Conservation (phyloP, 2,329 filamentous ascomycete species). For the Myotisia sp. region DNA sequence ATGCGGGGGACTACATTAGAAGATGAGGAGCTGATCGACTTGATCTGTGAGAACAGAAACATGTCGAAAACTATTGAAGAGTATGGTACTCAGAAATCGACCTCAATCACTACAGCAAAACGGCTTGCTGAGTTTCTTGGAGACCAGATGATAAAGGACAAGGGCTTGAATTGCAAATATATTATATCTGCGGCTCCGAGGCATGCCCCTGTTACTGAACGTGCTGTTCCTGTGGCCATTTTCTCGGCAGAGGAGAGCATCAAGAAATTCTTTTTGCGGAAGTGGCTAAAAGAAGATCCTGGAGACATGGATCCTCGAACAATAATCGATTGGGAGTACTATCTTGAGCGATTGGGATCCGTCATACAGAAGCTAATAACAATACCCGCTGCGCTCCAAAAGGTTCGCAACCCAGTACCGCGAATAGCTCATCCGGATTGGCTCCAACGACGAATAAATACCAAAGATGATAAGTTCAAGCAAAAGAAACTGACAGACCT, state of each 20-base stretch:
- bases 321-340: constrained; percentile 94
- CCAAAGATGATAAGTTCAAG: constrained; percentile 94
- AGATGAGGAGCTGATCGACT: constrained; percentile 92
- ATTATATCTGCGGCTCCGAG: constrained; percentile 84
- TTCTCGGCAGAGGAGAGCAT: constrained; percentile 85
- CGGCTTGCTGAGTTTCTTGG: constrained; percentile 91
- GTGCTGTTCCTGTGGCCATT: constrained; percentile 88
- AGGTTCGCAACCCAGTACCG: constrained; percentile 85
- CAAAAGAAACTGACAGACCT: constrained; percentile 97
- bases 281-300: constrained; percentile 92
- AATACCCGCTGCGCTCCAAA: constrained; percentile 91
- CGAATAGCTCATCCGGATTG: constrained; percentile 90
- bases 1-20: constrained; percentile 77
- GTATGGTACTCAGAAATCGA: constrained; percentile 90
- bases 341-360: constrained; percentile 84
- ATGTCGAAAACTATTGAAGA: constrained; percentile 97
- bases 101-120: constrained; percentile 95
- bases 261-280: constrained; percentile 78
- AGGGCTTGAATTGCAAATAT: constrained; percentile 98
- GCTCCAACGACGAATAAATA: constrained; percentile 83
- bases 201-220: constrained; percentile 83
- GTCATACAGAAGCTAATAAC: constrained; percentile 99
- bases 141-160: constrained; percentile 98
- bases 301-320: constrained; percentile 77
- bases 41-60: constrained; percentile 99